Conservation (phyloP, 768 basidiomycete genomes). For the Kwoniella sp. region DNA sequence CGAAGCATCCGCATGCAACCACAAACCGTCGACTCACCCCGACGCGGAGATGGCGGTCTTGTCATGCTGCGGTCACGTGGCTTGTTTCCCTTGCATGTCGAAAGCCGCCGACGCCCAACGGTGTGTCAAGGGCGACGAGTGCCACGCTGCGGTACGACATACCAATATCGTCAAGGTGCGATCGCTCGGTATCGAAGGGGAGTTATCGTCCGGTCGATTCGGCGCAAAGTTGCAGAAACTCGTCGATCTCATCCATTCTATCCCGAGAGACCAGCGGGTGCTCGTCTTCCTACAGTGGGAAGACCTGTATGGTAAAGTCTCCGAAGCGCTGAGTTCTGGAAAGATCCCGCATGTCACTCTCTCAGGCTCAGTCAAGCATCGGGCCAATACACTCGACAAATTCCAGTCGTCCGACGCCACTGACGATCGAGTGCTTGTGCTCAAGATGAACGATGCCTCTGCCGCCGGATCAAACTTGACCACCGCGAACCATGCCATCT, state of each 20-base stretch:
- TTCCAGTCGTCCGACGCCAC: conserved; percentile 75
- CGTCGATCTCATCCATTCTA: conserved; percentile 78
- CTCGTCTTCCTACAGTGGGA: conserved; percentile 96
- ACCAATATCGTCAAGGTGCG: conserved; percentile 52
- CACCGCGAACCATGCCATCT: conserved; percentile 90
- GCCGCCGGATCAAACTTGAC: conserved; percentile 69
- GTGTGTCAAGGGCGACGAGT: conserved; percentile 74
- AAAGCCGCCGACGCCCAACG: conserved; percentile 74
- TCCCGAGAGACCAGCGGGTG: conserved; percentile 76
- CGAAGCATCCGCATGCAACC: conserved; percentile 36
- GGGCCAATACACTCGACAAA: conserved; percentile 78
- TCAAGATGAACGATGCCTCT: conserved; percentile 86
- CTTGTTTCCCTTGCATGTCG: conserved; percentile 74
- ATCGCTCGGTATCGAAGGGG: conserved; percentile 51
- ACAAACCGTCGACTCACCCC: conserved; percentile 60
- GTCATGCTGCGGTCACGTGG: conserved; percentile 89
- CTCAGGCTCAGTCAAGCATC: conserved; percentile 71
- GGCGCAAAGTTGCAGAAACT: conserved; percentile 56
- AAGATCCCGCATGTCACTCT: conserved; percentile 78
- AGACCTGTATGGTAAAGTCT: conserved; percentile 88
- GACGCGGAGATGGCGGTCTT: conserved; percentile 67
- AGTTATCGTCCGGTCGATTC: conserved; percentile 45
- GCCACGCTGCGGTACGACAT: conserved; percentile 74
- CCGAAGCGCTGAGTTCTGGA: conserved; percentile 73
- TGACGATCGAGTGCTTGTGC: conserved; percentile 72